These are phyloP conservation scores for Cyclotella cryptica DNA, from an alignment of 108 stramenopile species.

Conservation along the genomic window DNA sequence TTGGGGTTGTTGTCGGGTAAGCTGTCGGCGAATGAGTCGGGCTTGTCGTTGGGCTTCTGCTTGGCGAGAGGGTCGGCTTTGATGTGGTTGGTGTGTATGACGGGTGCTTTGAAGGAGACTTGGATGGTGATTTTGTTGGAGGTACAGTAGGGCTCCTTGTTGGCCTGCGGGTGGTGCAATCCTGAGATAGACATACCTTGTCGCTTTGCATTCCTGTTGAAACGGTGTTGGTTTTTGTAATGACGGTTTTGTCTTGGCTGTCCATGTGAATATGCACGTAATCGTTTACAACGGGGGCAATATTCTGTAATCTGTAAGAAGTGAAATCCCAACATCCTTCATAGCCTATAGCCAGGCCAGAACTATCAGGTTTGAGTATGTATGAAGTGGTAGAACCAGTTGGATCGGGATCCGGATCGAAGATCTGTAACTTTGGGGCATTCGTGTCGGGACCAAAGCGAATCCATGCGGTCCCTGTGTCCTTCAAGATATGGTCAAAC, in stretches of 20 bases:
- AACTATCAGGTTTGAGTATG: background rate
- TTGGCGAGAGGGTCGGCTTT: background rate
- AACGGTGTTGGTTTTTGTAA: background rate
- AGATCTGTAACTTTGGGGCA: background rate
- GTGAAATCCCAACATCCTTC: conserved; percentile 8
- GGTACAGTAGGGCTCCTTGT: background rate
- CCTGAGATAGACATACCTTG: background rate
- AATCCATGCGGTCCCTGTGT: background rate
- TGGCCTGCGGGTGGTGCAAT: background rate
- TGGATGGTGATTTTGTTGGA: background rate
- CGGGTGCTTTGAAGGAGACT: background rate
- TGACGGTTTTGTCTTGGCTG: background rate
- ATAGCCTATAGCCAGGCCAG: background rate
- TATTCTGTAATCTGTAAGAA: background rate
- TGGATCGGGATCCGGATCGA: background rate
- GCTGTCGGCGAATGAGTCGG: background rate
- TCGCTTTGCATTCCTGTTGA: background rate
- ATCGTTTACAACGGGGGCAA: background rate
- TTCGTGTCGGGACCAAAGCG: background rate
- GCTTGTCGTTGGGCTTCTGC: background rate
- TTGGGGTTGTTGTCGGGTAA: background rate
- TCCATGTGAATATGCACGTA: background rate
- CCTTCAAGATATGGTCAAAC: background rate
- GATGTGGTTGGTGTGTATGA: no score
- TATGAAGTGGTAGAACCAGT: background rate